Conservation (phyloP, 768 basidiomycete species). For the Pholiota conissans region DNA sequence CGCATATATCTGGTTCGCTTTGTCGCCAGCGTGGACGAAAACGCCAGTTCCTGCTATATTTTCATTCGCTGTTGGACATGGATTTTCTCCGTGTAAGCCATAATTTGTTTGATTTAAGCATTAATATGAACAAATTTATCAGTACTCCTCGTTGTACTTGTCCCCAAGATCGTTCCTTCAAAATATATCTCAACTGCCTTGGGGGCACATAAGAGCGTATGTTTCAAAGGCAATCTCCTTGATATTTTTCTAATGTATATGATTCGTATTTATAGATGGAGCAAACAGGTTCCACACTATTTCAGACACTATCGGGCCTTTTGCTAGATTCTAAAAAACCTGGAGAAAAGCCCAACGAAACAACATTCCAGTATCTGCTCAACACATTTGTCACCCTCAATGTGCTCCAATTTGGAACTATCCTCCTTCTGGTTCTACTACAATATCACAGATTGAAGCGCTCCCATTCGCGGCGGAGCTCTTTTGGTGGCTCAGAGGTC, state of each 20-base stretch:
- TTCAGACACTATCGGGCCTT: conserved; percentile 73
- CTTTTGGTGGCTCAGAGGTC: background rate
- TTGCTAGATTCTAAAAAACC: conserved; percentile 52
- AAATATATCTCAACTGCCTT: conserved; percentile 80
- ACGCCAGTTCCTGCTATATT: conserved; percentile 63
- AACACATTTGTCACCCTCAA: conserved; percentile 59
- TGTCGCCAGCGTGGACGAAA: conserved; percentile 57
- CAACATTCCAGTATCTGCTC: conserved; percentile 54
- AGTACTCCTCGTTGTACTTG: conserved; percentile 76
- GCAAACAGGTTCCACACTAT: conserved; percentile 70
- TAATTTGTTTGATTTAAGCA: background rate
- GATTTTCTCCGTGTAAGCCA: conserved; percentile 67
- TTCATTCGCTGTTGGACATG: conserved; percentile 66
- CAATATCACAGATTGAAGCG: conserved; percentile 35
- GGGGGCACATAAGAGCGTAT: conserved; percentile 76
- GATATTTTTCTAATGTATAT: no score
- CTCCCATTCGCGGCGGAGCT: conserved; percentile 1
- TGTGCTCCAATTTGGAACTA: conserved; percentile 51
- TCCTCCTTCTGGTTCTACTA: conserved; percentile 49
- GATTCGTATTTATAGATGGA: no score
- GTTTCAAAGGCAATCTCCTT: no score
- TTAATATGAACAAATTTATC: conserved; percentile 7
- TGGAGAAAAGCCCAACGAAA: conserved; percentile 20
- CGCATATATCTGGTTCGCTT: conserved; percentile 66
- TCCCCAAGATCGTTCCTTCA: conserved; percentile 66